These are phyloP conservation scores for Pleurotus platypus DNA, from an alignment of 768 basidiomycete species.

Conservation along the genomic window DNA sequence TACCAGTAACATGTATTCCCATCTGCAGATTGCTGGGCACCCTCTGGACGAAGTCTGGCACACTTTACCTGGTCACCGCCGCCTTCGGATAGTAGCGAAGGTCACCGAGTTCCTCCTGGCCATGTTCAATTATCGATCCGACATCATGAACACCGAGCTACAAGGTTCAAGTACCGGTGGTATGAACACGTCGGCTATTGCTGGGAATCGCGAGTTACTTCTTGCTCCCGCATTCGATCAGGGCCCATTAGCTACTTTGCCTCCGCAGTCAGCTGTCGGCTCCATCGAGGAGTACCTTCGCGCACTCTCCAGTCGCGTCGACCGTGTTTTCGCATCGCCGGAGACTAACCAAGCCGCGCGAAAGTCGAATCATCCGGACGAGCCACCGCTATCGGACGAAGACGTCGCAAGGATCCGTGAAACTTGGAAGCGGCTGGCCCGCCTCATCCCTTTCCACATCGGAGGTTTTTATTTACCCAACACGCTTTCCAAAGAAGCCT, in stretches of 20 bases:
- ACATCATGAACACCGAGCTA: constrained; percentile 19
- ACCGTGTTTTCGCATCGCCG: constrained; percentile 17
- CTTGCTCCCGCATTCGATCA: constrained; percentile 21
- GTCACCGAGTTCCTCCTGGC: constrained; percentile 22
- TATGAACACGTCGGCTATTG: constrained; percentile 7
- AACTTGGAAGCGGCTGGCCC: constrained; percentile 20
- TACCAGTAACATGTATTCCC: too few species aligned
- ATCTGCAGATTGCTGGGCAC: constrained; percentile 20
- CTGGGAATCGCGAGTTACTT: constrained; percentile 14
- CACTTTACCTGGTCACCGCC: constrained; percentile 14
- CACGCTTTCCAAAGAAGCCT: constrained; percentile 19
- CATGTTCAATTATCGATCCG: constrained; percentile 21
- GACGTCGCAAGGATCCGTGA: constrained; percentile 18
- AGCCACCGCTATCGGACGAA: constrained; percentile 15
- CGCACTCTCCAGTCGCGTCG: constrained; percentile 20
- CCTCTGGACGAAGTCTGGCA: constrained; percentile 22
- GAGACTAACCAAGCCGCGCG: constrained; percentile 5
- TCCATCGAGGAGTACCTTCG: constrained; percentile 22
- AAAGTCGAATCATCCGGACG: constrained; percentile 1
- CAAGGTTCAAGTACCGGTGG: constrained; percentile 12
- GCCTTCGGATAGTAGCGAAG: constrained; percentile 18
- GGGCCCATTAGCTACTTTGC: constrained; percentile 18
- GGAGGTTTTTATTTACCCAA: constrained; percentile 26
- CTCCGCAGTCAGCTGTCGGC: constrained; percentile 19
- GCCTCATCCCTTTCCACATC: constrained; percentile 21